Evolutionary conservation across 805 yeast genomes (phyloP).

Genomic region (Pichia kluyveri): DNA sequence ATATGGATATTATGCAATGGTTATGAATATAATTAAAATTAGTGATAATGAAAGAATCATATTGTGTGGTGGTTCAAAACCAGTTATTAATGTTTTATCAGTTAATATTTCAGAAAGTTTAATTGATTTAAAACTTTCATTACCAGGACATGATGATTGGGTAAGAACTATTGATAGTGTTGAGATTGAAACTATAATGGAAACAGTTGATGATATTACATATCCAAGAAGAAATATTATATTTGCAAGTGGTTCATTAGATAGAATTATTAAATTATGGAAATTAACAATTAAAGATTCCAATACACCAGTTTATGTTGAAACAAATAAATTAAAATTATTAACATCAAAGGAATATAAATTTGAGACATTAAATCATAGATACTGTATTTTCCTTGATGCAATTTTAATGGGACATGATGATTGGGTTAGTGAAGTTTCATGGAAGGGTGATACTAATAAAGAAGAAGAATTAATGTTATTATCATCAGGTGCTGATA

Average conservation of each 20-base stretch:
- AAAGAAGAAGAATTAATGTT: conserved; percentile 35
- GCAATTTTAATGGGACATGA: conserved; percentile 97
- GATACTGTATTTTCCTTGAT: conserved; percentile 61
- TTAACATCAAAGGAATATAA: conserved; percentile 68
- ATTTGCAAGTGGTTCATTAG: conserved; percentile 89
- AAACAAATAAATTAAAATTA: conserved; percentile 39
- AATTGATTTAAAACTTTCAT: conserved; percentile 22
- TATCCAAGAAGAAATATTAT: conserved; percentile 39
- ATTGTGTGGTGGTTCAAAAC: conserved; percentile 68
- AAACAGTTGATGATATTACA: conserved; percentile 4
- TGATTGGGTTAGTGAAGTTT: conserved; percentile 86
- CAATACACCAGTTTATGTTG: conserved; percentile 37
- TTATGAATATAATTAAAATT: conserved; percentile 28
- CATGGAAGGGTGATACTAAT: conserved; percentile 60
- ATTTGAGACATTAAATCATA: conserved; percentile 34
- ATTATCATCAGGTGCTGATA: conserved; percentile 85
- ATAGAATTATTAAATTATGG: conserved; percentile 88
- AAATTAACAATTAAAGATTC: conserved; percentile 51
- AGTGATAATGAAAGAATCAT: conserved; percentile 32
- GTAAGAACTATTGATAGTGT: conserved; percentile 63
- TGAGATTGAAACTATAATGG: conserved; percentile 25
- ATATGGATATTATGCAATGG: conserved; percentile 41
- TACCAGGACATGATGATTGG: conserved; percentile 97
- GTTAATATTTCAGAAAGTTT: conserved; percentile 32
- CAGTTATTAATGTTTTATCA: conserved; percentile 36